Percentiles rank a stretch among this genome's conserved stretches.
Evolutionary conservation across 2,329 filamentous ascomycete genomes (phyloP).

Genomic region (Xylogone sp.): DNA sequence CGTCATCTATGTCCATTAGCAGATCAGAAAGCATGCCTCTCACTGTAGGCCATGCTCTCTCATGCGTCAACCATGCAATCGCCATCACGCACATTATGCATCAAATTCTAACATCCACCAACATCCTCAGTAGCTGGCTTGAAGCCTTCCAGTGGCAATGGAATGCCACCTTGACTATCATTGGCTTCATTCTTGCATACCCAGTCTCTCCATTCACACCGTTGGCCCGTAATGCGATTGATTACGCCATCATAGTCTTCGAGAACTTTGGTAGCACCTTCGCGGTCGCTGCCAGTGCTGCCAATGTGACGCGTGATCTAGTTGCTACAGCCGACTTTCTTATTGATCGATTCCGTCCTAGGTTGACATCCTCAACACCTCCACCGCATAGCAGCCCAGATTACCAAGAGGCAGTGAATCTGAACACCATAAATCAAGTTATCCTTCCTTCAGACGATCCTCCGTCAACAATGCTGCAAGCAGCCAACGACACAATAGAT

Average conservation of each 20-base stretch:
- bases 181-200: constrained; percentile 37
- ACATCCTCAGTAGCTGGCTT: constrained; percentile 33
- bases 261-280: constrained; percentile 31
- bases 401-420: too few relatives aligned
- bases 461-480: too few relatives aligned
- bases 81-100: constrained; percentile 35
- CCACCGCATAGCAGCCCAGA: too few relatives aligned
- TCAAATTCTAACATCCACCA: constrained; percentile 29
- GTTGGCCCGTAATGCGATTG: constrained; percentile 29
- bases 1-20: too few relatives aligned
- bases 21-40: too few relatives aligned
- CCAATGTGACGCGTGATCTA: constrained; percentile 28
- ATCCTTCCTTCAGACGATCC: too few relatives aligned
- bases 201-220: constrained; percentile 26
- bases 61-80: constrained; percentile 32
- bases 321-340: constrained; percentile 24
- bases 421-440: too few relatives aligned
- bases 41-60: constrained; percentile 24
- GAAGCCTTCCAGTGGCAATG: constrained; percentile 40
- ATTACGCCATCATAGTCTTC: constrained; percentile 31
- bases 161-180: constrained; percentile 35
- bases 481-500: too few relatives aligned
- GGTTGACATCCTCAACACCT: too few relatives aligned
- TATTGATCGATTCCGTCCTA: constrained; percentile 32
- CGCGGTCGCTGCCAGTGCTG: constrained; percentile 29